Conservation (phyloP, 2,329 filamentous ascomycete genomes). For the Akanthomyces dipterigenus region DNA sequence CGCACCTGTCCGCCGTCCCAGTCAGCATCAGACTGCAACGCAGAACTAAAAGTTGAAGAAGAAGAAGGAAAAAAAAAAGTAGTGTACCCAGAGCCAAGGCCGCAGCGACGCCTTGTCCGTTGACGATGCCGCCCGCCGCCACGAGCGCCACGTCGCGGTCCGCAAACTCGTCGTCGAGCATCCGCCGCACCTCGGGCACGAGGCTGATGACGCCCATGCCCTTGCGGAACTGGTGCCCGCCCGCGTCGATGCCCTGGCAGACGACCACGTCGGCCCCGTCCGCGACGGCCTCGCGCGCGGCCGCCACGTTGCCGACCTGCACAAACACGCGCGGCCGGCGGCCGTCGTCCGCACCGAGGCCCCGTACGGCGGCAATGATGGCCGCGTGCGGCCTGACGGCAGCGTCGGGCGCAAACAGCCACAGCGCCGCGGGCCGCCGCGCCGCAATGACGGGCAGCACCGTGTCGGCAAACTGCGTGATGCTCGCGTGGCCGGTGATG, state of each 20-base stretch:
- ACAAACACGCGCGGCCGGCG: constrained; percentile 44
- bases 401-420: constrained; percentile 57
- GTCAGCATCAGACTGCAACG: no score
- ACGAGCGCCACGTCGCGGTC: constrained; percentile 35
- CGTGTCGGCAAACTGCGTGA: constrained; percentile 33
- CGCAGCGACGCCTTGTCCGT: constrained; percentile 49
- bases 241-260: constrained; percentile 57
- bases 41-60: no score
- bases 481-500: constrained; percentile 45
- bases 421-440: constrained; percentile 53
- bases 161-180: constrained; percentile 33
- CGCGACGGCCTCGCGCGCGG: constrained; percentile 42
- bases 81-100: constrained; percentile 48
- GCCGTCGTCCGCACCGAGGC: constrained; percentile 17
- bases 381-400: constrained; percentile 30
- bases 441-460: constrained; percentile 43
- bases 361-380: constrained; percentile 31
- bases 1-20: no score
- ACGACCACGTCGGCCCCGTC: constrained; percentile 52
- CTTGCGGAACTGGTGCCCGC: constrained; percentile 52
- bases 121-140: constrained; percentile 54
- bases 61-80: constrained; percentile 16
- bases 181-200: constrained; percentile 49
- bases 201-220: constrained; percentile 50
- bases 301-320: constrained; percentile 53